Conservation (phyloP, 768 basidiomycete genomes). For the Leccinum subgranulosum region DNA sequence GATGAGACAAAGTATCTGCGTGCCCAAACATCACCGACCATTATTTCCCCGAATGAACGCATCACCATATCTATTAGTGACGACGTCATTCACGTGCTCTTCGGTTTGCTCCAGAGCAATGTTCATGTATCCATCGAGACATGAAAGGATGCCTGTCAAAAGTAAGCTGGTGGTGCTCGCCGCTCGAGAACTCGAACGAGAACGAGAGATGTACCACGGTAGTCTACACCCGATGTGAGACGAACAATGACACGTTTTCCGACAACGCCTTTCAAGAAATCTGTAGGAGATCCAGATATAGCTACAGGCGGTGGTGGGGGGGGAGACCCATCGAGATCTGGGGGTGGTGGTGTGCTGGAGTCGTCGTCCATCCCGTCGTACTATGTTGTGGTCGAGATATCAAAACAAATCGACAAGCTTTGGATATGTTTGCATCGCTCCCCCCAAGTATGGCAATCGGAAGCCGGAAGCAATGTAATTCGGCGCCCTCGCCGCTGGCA, state of each 20-base stretch:
- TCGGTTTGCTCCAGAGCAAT: conserved; percentile 97
- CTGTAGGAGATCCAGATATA: conserved; percentile 79
- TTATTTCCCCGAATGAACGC: conserved; percentile 95
- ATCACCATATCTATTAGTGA: conserved; percentile 91
- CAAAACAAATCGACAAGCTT: neutral
- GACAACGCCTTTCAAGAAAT: conserved; percentile 92
- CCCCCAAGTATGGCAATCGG: conserved; percentile 11
- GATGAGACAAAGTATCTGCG: neutral
- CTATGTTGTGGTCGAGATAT: neutral
- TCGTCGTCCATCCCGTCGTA: conserved; percentile 27
- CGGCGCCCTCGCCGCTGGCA: neutral
- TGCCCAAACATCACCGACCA: conserved; percentile 43
- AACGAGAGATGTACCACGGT: conserved; percentile 59
- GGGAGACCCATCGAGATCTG: conserved; percentile 39
- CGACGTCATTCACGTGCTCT: conserved; percentile 85
- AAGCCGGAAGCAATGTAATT: neutral
- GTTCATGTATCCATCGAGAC: conserved; percentile 99
- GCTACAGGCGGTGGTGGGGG: conserved; percentile 48
- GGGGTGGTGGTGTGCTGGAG: conserved; percentile 32
- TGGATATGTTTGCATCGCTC: neutral
- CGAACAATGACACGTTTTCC: conserved; percentile 95
- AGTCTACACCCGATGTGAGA: conserved; percentile 89
- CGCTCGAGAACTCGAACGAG: neutral
- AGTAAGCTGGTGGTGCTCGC: neutral
- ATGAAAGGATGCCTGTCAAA: conserved; percentile 80